Base-by-base conservation (phyloP, 441 rosid species). In the Arabidopsis hybrid region DNA sequence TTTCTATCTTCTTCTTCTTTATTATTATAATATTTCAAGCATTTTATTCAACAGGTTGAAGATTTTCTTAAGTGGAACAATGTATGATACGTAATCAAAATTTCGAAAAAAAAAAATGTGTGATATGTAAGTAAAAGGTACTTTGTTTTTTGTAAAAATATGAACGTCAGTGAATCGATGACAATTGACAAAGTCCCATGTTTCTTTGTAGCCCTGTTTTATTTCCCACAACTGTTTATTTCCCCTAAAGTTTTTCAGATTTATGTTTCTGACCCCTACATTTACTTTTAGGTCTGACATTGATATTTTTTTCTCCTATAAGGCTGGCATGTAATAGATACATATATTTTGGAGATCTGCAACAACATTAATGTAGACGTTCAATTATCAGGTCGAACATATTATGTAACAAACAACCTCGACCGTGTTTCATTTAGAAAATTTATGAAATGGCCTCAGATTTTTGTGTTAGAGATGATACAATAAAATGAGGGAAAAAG, bases 121-220 rank as follows among this genome's bases (percentile, higher is more conserved):
- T 21, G 26, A 21, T 21, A 21, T 3, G 69, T 43, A 55, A 32
- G 67, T 60, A 51, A 67, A 69, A 69, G 45, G 42, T 39, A 35
- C 4, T 45, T 55, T 68, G 60, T 63, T 17, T 50, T 53, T 32
- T 53, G 69, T 69, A 39, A 58, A 65, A 59, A 17, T 26, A 50
- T 60, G 60, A 34, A 49, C 72, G 63, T 63, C 76, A 72, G 70
- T 36, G 76, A 55, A 49, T 73, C 65, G 55, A 60, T 74, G 69
- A 60, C 69, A 61, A 38, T 55, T 63, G 75, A 69, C 75, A 69
- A 63, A 62, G 60, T 63, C 75, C 71, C 57, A 75, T 60, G 69
- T 46, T 55, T 56, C 66, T 36, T 62, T 55, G 43, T 75, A 61
- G 62, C 66, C 45, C 43, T 60, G 56, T 26, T 53, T 29, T 53